Percentiles rank a stretch among this genome's conserved stretches.
These are phyloP conservation scores for Metschnikowia vanudenii DNA, from an alignment of 805 yeast species.

Conservation along the genomic window DNA sequence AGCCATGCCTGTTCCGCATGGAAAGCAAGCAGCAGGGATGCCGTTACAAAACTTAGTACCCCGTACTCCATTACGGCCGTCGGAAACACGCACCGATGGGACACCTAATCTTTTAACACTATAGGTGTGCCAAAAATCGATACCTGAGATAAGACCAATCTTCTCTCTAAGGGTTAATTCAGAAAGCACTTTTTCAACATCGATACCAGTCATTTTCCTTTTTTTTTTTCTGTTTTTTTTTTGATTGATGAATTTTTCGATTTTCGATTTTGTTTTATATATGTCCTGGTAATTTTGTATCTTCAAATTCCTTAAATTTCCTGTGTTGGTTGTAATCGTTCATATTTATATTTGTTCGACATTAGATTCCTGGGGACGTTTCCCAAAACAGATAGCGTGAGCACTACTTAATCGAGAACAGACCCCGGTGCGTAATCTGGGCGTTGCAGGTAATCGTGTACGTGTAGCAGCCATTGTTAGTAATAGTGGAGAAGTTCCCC, in stretches of 20 bases:
- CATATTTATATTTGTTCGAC: too few relatives aligned
- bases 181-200: constrained; percentile 25
- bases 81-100: constrained; percentile 45
- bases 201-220: constrained; percentile 18
- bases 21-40: constrained; percentile 33
- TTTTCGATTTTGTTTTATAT: background rate
- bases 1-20: constrained; percentile 36
- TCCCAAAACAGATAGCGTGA: constrained; percentile 6
- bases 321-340: too few relatives aligned
- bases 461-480: background rate
- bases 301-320: too few relatives aligned
- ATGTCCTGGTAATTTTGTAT: background rate
- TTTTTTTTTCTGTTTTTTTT: background rate
- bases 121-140: constrained; percentile 52
- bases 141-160: constrained; percentile 36
- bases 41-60: constrained; percentile 31
- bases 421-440: constrained; percentile 1
- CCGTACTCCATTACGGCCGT: constrained; percentile 36
- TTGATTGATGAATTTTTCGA: background rate
- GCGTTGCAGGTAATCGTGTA: background rate
- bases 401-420: constrained; percentile 3
- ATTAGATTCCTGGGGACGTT: background rate
- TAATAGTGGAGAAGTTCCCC: background rate
- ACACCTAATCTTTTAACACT: constrained; percentile 39
- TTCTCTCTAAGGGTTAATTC: constrained; percentile 29